These are phyloP conservation scores for Boletellus sp. DNA, from an alignment of 768 basidiomycete species.

Conservation along the genomic window DNA sequence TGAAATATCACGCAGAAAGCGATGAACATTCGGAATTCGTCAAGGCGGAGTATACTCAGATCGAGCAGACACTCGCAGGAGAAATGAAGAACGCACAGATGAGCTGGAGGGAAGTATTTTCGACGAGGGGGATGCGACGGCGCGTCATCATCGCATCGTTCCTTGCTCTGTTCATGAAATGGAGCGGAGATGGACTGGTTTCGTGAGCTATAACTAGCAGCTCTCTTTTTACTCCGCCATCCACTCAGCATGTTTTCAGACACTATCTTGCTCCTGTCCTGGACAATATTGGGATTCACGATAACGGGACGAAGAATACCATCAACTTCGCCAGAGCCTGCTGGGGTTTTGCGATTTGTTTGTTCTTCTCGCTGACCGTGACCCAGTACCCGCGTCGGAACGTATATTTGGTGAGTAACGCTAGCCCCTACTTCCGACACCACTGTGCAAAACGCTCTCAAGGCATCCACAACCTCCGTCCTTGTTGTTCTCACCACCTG, in stretches of 20 bases:
- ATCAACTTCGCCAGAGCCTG: slow-evolving; percentile 3
- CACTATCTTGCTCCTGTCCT: slow-evolving; percentile 12
- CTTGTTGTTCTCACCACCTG: slow-evolving; percentile 11
- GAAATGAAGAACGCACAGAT: slow-evolving; percentile 6
- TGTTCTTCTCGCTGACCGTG: neutral
- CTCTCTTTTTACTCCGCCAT: no score
- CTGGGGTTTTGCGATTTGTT: slow-evolving; percentile 7
- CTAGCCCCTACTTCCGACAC: no score
- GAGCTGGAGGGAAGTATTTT: neutral
- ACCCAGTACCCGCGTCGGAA: slow-evolving; percentile 8
- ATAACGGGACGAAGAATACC: slow-evolving; percentile 14
- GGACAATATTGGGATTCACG: slow-evolving; percentile 16
- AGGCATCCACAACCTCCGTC: slow-evolving; percentile 12
- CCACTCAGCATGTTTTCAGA: neutral
- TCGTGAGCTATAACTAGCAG: slow-evolving; percentile 3
- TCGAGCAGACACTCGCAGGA: slow-evolving; percentile 48
- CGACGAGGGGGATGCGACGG: slow-evolving; percentile 12
- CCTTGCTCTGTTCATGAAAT: slow-evolving; percentile 9
- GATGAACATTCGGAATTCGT: slow-evolving; percentile 48
- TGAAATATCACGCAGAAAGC: slow-evolving; percentile 60
- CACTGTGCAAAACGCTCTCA: neutral
- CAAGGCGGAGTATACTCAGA: slow-evolving; percentile 54
- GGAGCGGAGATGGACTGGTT: slow-evolving; percentile 10
- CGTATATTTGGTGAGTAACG: slow-evolving; percentile 6
- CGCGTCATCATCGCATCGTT: slow-evolving; percentile 10